Evolutionary conservation across 306 rosid genomes (phyloP).

Genomic region (Trifolium pratense): DNA sequence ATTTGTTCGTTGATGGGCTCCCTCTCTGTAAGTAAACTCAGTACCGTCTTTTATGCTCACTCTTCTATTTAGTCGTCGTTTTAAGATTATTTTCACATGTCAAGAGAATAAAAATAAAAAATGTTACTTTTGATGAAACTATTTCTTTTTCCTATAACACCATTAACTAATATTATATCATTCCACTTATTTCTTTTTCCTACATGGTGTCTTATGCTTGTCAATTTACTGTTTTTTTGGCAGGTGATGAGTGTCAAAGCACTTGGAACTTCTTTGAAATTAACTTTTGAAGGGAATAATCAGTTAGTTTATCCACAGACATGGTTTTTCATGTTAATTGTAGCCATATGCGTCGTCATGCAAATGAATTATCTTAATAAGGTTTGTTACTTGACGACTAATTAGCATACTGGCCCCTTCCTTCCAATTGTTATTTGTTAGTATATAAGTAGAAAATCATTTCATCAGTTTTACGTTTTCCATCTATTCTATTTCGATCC

Average conservation of each 20-base stretch:
- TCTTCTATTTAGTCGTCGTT: not conserved
- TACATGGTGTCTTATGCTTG: slow-evolving; percentile 7
- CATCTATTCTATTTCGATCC: slow-evolving; percentile 5
- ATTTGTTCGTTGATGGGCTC: slow-evolving; percentile 95
- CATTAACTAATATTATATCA: not conserved
- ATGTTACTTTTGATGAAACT: not conserved
- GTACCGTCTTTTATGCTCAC: slow-evolving; percentile 2
- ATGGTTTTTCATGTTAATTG: slow-evolving; percentile 84
- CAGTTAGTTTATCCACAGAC: slow-evolving; percentile 75
- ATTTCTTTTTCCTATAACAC: not conserved
- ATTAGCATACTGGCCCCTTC: slow-evolving; percentile 12
- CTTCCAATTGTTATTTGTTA: not conserved
- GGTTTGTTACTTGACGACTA: slow-evolving; percentile 53
- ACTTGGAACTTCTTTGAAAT: slow-evolving; percentile 84
- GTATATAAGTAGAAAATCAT: not conserved
- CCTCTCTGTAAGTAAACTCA: slow-evolving; percentile 64
- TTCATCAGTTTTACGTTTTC: not conserved
- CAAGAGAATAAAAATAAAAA: not conserved
- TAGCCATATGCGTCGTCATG: slow-evolving; percentile 66
- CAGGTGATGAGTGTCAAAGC: slow-evolving; percentile 99
- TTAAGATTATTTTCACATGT: not conserved
- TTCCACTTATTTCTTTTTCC: not conserved
- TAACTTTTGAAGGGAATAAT: slow-evolving; percentile 87
- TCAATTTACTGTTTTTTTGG: slow-evolving; percentile 23
- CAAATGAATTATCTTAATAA: slow-evolving; percentile 91